phyloP scores from a whole-genome alignment of 768 basidiomycete genomes.

The Suillus plorans region DNA sequence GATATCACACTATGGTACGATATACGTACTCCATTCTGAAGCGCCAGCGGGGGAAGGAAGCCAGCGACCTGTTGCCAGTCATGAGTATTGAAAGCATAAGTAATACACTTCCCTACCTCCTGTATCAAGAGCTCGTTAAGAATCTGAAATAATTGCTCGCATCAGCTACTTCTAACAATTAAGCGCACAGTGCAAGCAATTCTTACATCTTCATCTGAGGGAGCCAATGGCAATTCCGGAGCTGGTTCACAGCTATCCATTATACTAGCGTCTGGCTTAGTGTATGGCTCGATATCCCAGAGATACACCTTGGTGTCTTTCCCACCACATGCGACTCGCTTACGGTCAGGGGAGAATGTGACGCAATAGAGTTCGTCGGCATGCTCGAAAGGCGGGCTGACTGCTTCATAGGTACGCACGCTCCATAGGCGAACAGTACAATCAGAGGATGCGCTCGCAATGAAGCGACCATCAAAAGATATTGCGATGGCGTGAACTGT shows the following conservation, averaged over 20 bases:
- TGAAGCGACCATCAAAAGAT: conserved; percentile 29
- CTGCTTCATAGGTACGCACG: conserved; percentile 12
- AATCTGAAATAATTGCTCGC: not conserved
- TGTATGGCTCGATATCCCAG: conserved; percentile 27
- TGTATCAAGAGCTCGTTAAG: conserved; percentile 2
- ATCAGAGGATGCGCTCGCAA: conserved; percentile 33
- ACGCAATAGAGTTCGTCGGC: conserved; percentile 30
- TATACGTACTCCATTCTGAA: not conserved
- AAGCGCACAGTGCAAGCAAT: not conserved
- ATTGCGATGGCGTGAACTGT: conserved; percentile 26
- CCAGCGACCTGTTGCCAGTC: not conserved
- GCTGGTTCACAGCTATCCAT: not conserved
- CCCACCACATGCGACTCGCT: conserved; percentile 28
- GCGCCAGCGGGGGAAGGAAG: conserved; percentile 3
- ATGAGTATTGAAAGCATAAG: not conserved
- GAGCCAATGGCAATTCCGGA: not conserved
- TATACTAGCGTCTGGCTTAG: conserved; percentile 27
- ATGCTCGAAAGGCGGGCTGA: conserved; percentile 24
- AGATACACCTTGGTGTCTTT: conserved; percentile 28
- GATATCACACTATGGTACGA: not conserved
- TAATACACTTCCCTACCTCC: not conserved
- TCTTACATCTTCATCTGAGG: conserved; percentile 6
- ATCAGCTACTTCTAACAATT: not conserved
- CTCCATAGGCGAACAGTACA: conserved; percentile 33
- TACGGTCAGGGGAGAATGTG: conserved; percentile 29